Percentiles rank a stretch among this genome's conserved stretches.
Conservation (phyloP, 1,139 yeast genomes). For the Kodamaea sp. region DNA sequence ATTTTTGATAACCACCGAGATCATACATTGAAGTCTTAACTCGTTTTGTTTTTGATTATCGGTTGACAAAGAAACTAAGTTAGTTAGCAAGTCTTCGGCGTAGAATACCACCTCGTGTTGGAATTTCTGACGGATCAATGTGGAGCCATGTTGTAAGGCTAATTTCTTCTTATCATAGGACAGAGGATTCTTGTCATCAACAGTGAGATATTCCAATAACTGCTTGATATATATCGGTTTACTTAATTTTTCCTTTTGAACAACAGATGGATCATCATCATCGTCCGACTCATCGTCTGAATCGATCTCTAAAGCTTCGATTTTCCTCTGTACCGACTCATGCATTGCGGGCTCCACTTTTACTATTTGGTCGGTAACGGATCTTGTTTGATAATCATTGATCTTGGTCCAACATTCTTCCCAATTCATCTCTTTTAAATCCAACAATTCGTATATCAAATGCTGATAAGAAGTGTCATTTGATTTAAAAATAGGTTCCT, state of each 20-base stretch:
- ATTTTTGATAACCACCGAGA: slow-evolving; percentile 49
- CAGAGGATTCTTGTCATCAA: slow-evolving; percentile 39
- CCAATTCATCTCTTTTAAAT: slow-evolving; percentile 2
- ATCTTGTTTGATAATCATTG: slow-evolving; percentile 1
- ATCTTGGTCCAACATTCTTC: slow-evolving; percentile 9
- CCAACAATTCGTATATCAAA: slow-evolving; percentile 3
- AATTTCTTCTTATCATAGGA: slow-evolving; percentile 50
- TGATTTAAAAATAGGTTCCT: slow-evolving; percentile 38
- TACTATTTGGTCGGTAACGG: too few species aligned
- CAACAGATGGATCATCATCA: slow-evolving; percentile 48
- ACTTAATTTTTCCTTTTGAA: slow-evolving; percentile 32
- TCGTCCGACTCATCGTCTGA: slow-evolving; percentile 43
- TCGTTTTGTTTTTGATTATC: slow-evolving; percentile 50
- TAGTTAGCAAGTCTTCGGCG: slow-evolving; percentile 43
- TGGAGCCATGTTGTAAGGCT: slow-evolving; percentile 54
- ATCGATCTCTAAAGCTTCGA: not conserved
- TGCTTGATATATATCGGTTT: slow-evolving; percentile 63
- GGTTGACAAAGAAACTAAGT: slow-evolving; percentile 48
- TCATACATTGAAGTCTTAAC: slow-evolving; percentile 45
- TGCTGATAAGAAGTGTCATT: slow-evolving; percentile 6
- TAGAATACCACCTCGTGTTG: slow-evolving; percentile 55
- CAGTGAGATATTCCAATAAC: slow-evolving; percentile 48
- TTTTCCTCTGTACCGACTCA: too few species aligned
- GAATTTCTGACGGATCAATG: slow-evolving; percentile 52
- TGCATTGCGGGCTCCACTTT: too few species aligned